Conservation (phyloP, 202 grass and related monocot species). For the Bolboschoenoplectus hybrid region DNA sequence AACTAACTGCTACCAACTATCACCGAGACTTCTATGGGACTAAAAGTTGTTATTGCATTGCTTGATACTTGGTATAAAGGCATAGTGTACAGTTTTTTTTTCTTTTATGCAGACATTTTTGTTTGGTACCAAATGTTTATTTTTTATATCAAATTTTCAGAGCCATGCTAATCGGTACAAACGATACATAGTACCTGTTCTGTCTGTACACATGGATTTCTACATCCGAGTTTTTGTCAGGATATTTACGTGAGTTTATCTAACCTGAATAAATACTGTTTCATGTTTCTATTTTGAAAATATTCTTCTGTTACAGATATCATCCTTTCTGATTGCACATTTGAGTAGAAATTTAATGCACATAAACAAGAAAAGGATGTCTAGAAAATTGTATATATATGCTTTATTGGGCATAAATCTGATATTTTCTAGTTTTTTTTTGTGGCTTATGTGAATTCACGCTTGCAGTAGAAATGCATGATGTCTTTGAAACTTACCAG, state of each 20-base stretch:
- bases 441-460: not conserved
- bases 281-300: conserved; percentile 33
- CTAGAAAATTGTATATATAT: not conserved
- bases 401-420: not conserved
- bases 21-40: conserved; percentile 4
- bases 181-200: conserved; percentile 84
- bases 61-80: conserved; percentile 24
- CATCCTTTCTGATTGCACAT: not conserved
- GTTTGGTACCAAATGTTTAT: conserved; percentile 37
- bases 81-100: not conserved
- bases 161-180: conserved; percentile 91
- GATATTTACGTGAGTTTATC: conserved; percentile 75
- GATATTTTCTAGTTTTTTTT: not conserved
- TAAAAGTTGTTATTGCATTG: conserved; percentile 23
- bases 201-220: conserved; percentile 88
- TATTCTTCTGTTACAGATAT: conserved; percentile 22
- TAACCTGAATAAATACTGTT: conserved; percentile 33
- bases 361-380: not conserved
- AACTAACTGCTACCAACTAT: not conserved
- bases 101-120: conserved; percentile 29
- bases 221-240: conserved; percentile 91
- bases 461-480: not conserved
- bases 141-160: conserved; percentile 49
- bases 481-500: conserved; percentile 1
- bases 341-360: not conserved